Base-by-base conservation (phyloP, 805 yeast genomes). In the Candida nitratophila region DNA sequence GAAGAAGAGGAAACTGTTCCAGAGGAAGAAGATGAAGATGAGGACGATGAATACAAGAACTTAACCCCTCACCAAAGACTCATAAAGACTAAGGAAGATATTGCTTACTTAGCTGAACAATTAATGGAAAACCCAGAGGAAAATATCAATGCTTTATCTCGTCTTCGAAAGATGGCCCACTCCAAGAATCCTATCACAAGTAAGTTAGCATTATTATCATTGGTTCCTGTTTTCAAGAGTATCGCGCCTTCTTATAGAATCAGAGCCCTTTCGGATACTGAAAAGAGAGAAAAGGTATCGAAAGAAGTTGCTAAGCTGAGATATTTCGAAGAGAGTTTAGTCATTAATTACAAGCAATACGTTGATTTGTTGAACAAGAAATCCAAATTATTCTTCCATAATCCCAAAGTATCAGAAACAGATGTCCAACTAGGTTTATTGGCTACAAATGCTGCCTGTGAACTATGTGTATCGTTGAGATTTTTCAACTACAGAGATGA, bases 61-160 rank as follows among this genome's bases (percentile, higher is more conserved):
- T 55, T 74, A 14, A 54, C 76, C 0, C 77, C 79, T 1, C 65
- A 61, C 45, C 84, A 84, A 58, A 71, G 70, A 44, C 67, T 86
- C 22, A 52, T 72, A 7, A 73, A 76, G 45, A 68, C 85, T 36
- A 86, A 89, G 55, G 97, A 89, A 64, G 86, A 85, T 44, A 76
- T 93, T 36, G 96, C 98, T 0, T 79, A 76, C 17, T 62, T 83
- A 40, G 96, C 95, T 1, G 85, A 86, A 34, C 74, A 75, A 36
- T 65, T 91, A 31, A 79, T 79, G 54, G 95, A 89, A 59, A 86
- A 87, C 46, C 96, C 98, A 7, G 98, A 93, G 61, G 96, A 87
- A 55, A 77, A 90, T 55, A 71, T 83, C 8, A 58, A 75, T 14
- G 69, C 79, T 26, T 67, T 90, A 12, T 73, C 84, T 2, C 77